Evolutionary conservation across 192 early-diverging fungal genomes (phyloP).

Genomic region (Backusella psychrophila): DNA sequence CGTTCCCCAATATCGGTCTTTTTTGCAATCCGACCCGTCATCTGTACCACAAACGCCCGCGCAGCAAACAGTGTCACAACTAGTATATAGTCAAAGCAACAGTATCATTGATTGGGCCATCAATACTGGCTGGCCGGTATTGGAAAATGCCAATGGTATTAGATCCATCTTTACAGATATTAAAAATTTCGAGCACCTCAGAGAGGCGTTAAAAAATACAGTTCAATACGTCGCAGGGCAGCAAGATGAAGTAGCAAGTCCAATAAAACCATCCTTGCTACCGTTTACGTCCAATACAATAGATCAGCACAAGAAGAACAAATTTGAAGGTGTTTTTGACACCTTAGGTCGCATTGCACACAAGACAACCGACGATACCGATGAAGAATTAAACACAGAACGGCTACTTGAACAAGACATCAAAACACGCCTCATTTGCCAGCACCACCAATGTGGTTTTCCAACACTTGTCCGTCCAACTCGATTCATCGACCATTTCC

Average conservation of each 20-base stretch:
- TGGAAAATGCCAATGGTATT: neutral
- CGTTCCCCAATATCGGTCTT: neutral
- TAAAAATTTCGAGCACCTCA: neutral
- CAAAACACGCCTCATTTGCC: neutral
- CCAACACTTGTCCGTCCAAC: conserved; percentile 4
- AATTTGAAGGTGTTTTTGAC: neutral
- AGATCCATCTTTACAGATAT: conserved; percentile 9
- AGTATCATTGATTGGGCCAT: neutral
- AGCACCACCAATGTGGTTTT: conserved; percentile 12
- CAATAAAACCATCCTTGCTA: neutral
- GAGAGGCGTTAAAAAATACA: neutral
- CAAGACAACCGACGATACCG: neutral
- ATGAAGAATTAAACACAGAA: neutral
- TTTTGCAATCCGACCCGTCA: neutral
- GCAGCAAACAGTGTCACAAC: conserved; percentile 3
- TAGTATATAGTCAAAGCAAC: neutral
- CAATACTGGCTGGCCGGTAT: neutral
- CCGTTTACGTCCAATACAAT: neutral
- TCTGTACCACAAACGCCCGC: neutral
- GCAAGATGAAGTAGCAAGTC: neutral
- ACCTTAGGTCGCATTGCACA: neutral
- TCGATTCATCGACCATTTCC: neutral
- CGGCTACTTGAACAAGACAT: neutral
- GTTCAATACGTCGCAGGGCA: neutral
- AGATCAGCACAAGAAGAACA: neutral